A percentile compares a stretch with the other conserved stretches of the same genome.
phyloP scores from a whole-genome alignment of 2,329 filamentous ascomycete species.

The Penicillium sp. region DNA sequence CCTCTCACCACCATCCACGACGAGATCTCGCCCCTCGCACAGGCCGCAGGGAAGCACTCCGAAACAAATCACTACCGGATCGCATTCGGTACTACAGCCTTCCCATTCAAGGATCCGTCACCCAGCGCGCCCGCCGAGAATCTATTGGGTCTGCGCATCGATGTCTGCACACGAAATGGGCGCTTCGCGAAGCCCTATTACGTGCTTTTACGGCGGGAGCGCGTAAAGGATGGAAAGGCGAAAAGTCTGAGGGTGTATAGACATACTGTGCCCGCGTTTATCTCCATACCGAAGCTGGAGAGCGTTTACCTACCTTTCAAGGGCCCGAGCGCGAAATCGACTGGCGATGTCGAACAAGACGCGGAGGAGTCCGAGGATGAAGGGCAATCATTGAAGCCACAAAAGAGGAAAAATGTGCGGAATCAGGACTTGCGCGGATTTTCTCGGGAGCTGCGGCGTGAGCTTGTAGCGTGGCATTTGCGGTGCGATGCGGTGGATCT shows the following conservation, averaged over 20 bases:
- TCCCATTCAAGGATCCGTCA: conserved; percentile 48
- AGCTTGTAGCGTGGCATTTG: conserved; percentile 44
- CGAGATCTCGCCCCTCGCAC: conserved; percentile 35
- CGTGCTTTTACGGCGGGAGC: conserved; percentile 37
- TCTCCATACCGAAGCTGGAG: conserved; percentile 41
- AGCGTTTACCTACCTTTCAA: conserved; percentile 33
- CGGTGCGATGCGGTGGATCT: conserved; percentile 38
- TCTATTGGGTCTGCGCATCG: conserved; percentile 44
- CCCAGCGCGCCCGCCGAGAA: conserved; percentile 27
- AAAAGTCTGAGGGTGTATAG: conserved; percentile 37
- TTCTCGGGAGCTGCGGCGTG: conserved; percentile 40
- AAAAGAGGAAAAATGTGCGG: not conserved
- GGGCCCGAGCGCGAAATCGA: not conserved
- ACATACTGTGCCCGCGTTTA: conserved; percentile 48
- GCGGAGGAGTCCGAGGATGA: conserved; percentile 4
- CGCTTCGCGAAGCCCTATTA: conserved; percentile 46
- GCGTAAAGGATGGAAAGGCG: conserved; percentile 14
- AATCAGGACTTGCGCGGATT: conserved; percentile 40
- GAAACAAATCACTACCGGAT: conserved; percentile 45
- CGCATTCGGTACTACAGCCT: conserved; percentile 46
- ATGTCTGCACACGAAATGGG: conserved; percentile 41
- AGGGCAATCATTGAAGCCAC: conserved; percentile 18
- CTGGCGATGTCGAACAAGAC: not conserved
- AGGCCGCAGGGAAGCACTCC: conserved; percentile 32
- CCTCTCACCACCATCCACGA: conserved; percentile 13